Base-by-base conservation (phyloP, 106 monocot genomes). In the Ottelia alismoides region DNA sequence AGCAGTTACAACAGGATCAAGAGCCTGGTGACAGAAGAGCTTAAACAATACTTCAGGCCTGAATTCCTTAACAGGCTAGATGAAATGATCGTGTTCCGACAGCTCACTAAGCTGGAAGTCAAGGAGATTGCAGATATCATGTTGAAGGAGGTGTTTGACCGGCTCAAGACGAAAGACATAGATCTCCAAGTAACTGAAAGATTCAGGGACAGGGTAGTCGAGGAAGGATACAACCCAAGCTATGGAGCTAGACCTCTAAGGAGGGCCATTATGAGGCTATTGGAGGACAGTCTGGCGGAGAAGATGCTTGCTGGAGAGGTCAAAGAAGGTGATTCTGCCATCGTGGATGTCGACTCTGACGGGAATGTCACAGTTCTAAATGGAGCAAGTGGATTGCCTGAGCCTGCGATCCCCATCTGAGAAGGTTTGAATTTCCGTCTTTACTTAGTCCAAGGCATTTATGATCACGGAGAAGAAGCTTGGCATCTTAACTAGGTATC, bases 1-100 rank as follows among this genome's bases (percentile, higher is more conserved):
- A 60, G 60, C 44, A 68, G 60, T 17, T 68, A 68, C 20, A 60
- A 51, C 52, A n/a, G 60, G n/a, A 68, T 68, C 51, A 68, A 68
- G 45, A 53, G 60, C 44, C 27, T 68, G 23, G 68, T 68, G 16
- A 60, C 60, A 2, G 68, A 68, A 35, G 68, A 68, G 27, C 45
- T 68, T 23, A 60, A 68, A 14, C 60, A 52, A 22, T 60, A 68
- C 27, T 68, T 68, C 18, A 31, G 60, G 28, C 68, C 68, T 2
- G 68, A 68, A 30, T 68, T 68, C 45, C 45, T 68, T 27, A 68
- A 68, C 28, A 51, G 68, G 35, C 16, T 68, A 7, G 68, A 68
- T 52, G 68, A 68, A 29, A 53, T 68, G 60, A 60, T 68, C 17
- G 68, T 68, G 2, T 68, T 68, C 68, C 25, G 68, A 43, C 68